Percentiles rank a stretch among this genome's conserved stretches.
Evolutionary conservation across 106 monocot genomes (phyloP).

Genomic region (Dendrobium chrysotoxum): DNA sequence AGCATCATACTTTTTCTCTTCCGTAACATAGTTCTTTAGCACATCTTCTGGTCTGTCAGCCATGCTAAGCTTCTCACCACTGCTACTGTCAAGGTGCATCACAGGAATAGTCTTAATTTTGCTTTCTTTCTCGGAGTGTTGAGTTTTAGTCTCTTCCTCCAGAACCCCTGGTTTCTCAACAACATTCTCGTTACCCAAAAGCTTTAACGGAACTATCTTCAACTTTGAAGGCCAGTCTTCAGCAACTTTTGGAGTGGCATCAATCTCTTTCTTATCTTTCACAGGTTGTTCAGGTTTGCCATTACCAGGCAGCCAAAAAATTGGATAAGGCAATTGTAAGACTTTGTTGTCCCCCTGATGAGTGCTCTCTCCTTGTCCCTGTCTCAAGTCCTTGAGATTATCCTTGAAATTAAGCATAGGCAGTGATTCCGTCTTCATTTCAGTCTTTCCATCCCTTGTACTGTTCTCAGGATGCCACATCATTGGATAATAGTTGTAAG

Average conservation of each 20-base stretch:
- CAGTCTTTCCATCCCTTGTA: neutral
- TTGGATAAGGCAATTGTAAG: conserved; percentile 18
- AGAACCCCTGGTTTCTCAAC: conserved; percentile 11
- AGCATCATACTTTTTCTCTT: neutral
- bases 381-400: conserved; percentile 3
- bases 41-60: conserved; percentile 1
- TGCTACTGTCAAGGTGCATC: conserved; percentile 9
- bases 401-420: neutral
- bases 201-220: conserved; percentile 35
- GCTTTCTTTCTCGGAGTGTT: conserved; percentile 10
- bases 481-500: conserved; percentile 22
- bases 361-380: conserved; percentile 12
- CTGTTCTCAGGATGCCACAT: conserved; percentile 12
- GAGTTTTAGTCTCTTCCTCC: neutral
- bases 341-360: neutral
- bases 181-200: conserved; percentile 21
- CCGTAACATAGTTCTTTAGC: conserved; percentile 1
- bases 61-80: conserved; percentile 4
- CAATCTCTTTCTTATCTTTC: conserved; percentile 22
- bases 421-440: neutral
- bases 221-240: conserved; percentile 23
- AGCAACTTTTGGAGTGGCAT: conserved; percentile 8
- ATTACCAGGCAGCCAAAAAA: conserved; percentile 29
- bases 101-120: conserved; percentile 21
- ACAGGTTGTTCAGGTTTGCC: conserved; percentile 7